Conservation (phyloP, 371 early-diverging fungal genomes). For the Rhizopus delemar region DNA sequence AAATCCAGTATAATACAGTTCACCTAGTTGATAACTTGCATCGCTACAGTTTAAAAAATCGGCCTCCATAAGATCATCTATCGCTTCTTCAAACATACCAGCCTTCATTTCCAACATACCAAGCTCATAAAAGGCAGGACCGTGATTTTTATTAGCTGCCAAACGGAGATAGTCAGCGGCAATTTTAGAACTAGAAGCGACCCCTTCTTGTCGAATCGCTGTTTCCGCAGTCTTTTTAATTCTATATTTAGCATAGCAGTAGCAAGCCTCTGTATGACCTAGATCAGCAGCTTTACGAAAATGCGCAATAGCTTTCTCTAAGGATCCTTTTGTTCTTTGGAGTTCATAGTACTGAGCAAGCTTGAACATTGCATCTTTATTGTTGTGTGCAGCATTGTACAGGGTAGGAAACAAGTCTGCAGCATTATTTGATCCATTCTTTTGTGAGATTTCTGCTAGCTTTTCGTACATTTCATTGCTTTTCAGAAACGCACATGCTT, state of each 20-base stretch:
- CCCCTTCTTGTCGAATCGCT: background rate
- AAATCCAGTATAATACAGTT: slow-evolving; percentile 18
- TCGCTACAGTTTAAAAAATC: slow-evolving; percentile 16
- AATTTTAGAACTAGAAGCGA: slow-evolving; percentile 2
- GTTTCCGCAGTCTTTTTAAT: slow-evolving; percentile 9
- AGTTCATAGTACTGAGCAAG: slow-evolving; percentile 18
- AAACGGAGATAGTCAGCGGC: slow-evolving; percentile 15
- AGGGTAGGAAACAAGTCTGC: slow-evolving; percentile 18
- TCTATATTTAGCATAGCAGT: slow-evolving; percentile 22
- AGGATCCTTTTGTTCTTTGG: background rate
- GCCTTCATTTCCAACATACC: slow-evolving; percentile 18
- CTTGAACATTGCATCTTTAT: slow-evolving; percentile 14
- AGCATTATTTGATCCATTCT: slow-evolving; percentile 2
- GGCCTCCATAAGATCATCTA: slow-evolving; percentile 27
- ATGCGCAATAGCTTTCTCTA: slow-evolving; percentile 9
- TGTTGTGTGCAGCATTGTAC: slow-evolving; percentile 18
- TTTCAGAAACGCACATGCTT: slow-evolving; percentile 18
- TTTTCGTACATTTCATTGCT: slow-evolving; percentile 20
- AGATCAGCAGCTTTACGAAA: slow-evolving; percentile 16
- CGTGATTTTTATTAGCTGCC: slow-evolving; percentile 27
- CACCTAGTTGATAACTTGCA: slow-evolving; percentile 24
- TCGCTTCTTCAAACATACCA: slow-evolving; percentile 22
- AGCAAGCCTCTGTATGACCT: slow-evolving; percentile 22
- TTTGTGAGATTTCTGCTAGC: slow-evolving; percentile 10
- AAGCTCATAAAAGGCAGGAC: slow-evolving; percentile 20